These are phyloP conservation scores for Zygosaccharomyces lentus DNA, from an alignment of 805 yeast species.

Conservation along the genomic window DNA sequence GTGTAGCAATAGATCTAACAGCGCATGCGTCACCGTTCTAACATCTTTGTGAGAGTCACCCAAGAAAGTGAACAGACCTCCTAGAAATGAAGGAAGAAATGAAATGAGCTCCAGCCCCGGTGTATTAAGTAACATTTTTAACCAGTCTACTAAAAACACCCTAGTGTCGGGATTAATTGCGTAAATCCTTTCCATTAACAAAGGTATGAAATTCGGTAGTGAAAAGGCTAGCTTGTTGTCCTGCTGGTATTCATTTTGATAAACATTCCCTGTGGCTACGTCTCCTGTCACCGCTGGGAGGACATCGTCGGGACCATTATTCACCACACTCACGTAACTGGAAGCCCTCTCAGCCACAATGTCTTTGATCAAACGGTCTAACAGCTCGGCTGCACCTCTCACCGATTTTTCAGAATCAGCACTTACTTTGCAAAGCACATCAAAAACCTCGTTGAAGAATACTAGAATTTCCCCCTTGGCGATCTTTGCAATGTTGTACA, in stretches of 20 bases:
- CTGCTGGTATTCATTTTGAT: constrained; percentile 58
- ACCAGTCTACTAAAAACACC: constrained; percentile 89
- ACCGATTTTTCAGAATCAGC: constrained; percentile 90
- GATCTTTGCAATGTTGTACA: constrained; percentile 93
- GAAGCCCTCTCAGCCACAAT: constrained; percentile 94
- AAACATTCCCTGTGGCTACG: constrained; percentile 49
- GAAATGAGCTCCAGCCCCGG: constrained; percentile 87
- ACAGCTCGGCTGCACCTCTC: constrained; percentile 89
- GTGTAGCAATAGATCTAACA: constrained; percentile 67
- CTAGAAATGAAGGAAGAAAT: constrained; percentile 83
- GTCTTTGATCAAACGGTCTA: constrained; percentile 87
- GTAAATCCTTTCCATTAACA: constrained; percentile 85
- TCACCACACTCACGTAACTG: constrained; percentile 71
- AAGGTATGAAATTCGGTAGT: constrained; percentile 80
- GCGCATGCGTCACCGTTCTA: constrained; percentile 74
- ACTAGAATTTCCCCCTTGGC: constrained; percentile 91
- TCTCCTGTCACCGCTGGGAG: constrained; percentile 46
- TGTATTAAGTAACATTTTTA: constrained; percentile 83
- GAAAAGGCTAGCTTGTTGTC: constrained; percentile 59
- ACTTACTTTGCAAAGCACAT: constrained; percentile 81
- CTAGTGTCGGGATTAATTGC: constrained; percentile 91
- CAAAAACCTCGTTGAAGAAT: constrained; percentile 92
- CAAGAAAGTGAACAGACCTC: constrained; percentile 69
- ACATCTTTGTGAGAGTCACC: constrained; percentile 85
- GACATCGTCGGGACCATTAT: constrained; percentile 43